A percentile compares a stretch with the other conserved stretches of the same genome.
Conservation (phyloP, 805 yeast species). For the Ogataea siamensis region DNA sequence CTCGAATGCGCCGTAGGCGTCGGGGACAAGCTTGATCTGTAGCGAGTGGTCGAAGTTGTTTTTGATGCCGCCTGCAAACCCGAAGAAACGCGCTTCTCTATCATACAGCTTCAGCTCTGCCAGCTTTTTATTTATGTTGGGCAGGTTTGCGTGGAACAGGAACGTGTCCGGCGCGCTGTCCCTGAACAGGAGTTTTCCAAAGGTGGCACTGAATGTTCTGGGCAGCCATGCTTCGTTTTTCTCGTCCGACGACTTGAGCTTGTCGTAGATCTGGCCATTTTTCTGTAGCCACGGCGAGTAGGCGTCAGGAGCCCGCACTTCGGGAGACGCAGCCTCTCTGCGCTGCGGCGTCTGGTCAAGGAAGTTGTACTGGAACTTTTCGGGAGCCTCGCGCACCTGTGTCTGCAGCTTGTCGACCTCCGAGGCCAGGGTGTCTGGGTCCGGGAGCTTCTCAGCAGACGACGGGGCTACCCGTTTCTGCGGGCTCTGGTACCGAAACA, state of each 20-base stretch:
- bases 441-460: constrained; percentile 7
- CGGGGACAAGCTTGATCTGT: constrained; percentile 34
- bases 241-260: constrained; percentile 11
- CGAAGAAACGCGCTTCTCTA: constrained; percentile 27
- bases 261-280: constrained; percentile 8
- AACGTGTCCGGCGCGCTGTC: constrained; percentile 9
- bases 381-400: constrained; percentile 25
- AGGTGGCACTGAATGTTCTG: constrained; percentile 28
- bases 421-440: constrained; percentile 18
- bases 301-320: not conserved
- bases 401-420: constrained; percentile 21
- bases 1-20: constrained; percentile 27
- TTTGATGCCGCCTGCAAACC: constrained; percentile 32
- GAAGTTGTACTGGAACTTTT: constrained; percentile 31
- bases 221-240: constrained; percentile 21
- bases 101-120: constrained; percentile 25
- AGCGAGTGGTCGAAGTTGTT: constrained; percentile 29
- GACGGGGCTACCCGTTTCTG: constrained; percentile 15
- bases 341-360: constrained; percentile 14
- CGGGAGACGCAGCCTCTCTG: not conserved
- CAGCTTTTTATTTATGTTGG: constrained; percentile 26
- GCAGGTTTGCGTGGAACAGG: constrained; percentile 29
- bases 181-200: constrained; percentile 29
- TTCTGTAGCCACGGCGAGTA: constrained; percentile 5
- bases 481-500: constrained; percentile 22